Evolutionary conservation across 345 rosid genomes (phyloP), one percentile per base, ranked within the genome.

Genomic region (Boechera stricta): DNA sequence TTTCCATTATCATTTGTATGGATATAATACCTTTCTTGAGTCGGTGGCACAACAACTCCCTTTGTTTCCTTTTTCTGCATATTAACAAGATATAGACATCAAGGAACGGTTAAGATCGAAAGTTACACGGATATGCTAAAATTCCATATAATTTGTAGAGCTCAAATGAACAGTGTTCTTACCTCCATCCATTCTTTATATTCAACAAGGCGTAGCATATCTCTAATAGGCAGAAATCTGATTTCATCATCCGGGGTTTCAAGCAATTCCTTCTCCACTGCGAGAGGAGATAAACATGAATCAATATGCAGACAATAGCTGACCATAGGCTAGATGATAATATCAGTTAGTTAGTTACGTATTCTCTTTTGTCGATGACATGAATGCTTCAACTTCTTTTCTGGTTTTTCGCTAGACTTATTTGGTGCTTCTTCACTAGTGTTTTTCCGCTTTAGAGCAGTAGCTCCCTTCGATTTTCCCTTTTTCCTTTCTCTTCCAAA

Each of bases 351-450:
- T 42, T 5, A 69, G 39, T 78, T 75, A 92, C 94, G 10, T 61
- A 66, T 83, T 63, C 78, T 60, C 74, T 89, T 65, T 77, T 81
- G 87, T 48, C 92, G 84, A 55, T 86, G 90, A 77, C 88, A 84
- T 58, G 97, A 79, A 85, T 89, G 97, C 54, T 92, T 74, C 75
- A 94, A 92, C 74, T 88, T 94, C 77, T 88, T 94, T 84, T 71
- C 72, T 16, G 83, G 84, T 52, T 82, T 73, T 64, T 89, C 71
- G 3, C 58, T 76, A 39, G 83, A 71, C 33, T 84, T 66, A 72
- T 76, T 88, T 16, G 81, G 42, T 62, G 82, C 74, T 57, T 80
- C 85, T 47, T 71, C 79, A 49, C 64, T 84, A 74, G 79, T 82
- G 38, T 82, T 73, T 84, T 86, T 86, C 56, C 64, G 76, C 72